Base-by-base conservation (phyloP, 176 grass and related monocot species). In the Bonia amplexicaulis region DNA sequence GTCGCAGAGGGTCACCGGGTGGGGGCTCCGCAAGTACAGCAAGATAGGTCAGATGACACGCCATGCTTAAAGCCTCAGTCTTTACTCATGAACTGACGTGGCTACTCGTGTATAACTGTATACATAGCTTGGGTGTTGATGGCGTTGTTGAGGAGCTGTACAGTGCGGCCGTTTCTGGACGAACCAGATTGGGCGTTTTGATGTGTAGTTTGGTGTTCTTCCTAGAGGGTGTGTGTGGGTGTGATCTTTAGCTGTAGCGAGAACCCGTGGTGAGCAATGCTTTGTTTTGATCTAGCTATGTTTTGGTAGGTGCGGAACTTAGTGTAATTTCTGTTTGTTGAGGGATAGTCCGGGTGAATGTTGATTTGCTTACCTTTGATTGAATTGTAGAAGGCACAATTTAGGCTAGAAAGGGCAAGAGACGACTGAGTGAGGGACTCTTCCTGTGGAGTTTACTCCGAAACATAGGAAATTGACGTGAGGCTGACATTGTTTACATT, bases 21-120 rank as follows among this genome's bases (percentile, higher is more conserved):
- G 93, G 97, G 97, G 97, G 25, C 97, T 99, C 73, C 88, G 97
- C 54, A 87, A 87, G 46, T 99, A 88, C 92, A 99, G 91, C 84
- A 99, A 89, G 52, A 89, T 99, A 88, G 93, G 97, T 99, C 78
- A 85, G 87, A 65, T 58, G 52, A 33, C 4, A n/a, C 67, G 22
- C 59, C 25, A 70, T 61, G 51, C 61, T 60, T 33, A 67, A 67
- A 48, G 20, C 39, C 73, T 48, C 8, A 62, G 42, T 52, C 2
- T 79, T 71, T 74, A 31, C 45, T 82, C 16, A 47, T 55, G 73
- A 71, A 13, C 9, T 48, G 9, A 9, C 45, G 6, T 14, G 64
- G 27, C 71, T 80, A 55, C 29, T 58, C 19, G 14, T 15, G 26
- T 35, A 33, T 66, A 65, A 47, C 40, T 35, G 15, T 52, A 16